phyloP scores from a whole-genome alignment of 139 green algal species.

The Zygnema cylindricum region DNA sequence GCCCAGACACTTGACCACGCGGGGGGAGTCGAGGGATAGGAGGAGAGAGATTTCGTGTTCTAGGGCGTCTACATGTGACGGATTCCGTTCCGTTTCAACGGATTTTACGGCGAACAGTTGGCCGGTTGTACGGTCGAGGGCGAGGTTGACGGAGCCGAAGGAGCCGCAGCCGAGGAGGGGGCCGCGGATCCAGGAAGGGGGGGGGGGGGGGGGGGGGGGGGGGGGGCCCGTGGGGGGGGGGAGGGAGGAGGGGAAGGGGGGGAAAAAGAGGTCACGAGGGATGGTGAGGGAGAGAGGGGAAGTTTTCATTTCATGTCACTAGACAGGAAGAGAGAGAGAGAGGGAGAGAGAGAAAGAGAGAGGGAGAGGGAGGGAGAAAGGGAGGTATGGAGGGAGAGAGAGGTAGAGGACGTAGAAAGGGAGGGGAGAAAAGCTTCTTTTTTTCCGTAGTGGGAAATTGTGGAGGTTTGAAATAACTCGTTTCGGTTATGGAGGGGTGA shows the following conservation, averaged over 20 bases:
- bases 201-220: too few species aligned
- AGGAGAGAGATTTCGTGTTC: slow-evolving; percentile 43
- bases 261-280: background rate
- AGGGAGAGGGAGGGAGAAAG: background rate
- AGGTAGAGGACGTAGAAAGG: background rate
- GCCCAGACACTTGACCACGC: slow-evolving; percentile 36
- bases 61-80: slow-evolving; percentile 11
- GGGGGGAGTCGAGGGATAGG: background rate
- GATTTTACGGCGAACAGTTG: slow-evolving; percentile 55
- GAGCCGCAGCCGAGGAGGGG: slow-evolving; percentile 40
- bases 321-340: background rate
- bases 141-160: slow-evolving; percentile 54
- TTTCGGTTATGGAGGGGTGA: too few species aligned
- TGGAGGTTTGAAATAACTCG: too few species aligned
- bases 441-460: too few species aligned
- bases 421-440: background rate
- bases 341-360: background rate
- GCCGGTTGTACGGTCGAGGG: background rate
- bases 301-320: too few species aligned
- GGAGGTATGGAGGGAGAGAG: background rate
- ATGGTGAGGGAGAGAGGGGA: background rate
- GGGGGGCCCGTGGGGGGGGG: background rate
- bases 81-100: slow-evolving; percentile 13
- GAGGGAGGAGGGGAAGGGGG: background rate
- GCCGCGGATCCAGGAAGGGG: slow-evolving; percentile 30